These are phyloP conservation scores for Lepidium aucheri DNA, from an alignment of 345 rosid species.

Conservation along the genomic window DNA sequence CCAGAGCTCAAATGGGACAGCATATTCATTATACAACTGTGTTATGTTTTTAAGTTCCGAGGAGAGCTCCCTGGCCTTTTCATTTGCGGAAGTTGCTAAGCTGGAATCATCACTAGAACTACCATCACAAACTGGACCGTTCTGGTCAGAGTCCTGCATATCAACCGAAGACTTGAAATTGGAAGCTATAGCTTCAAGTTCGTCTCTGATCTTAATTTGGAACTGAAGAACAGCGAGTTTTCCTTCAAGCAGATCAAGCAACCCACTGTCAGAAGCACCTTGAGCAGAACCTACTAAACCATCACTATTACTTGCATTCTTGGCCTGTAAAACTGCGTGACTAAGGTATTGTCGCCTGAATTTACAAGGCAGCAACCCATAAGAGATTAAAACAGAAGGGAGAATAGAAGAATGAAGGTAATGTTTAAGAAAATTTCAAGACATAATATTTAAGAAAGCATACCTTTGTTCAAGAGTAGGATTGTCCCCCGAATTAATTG, in stretches of 20 bases:
- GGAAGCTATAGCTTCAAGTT: slow-evolving; percentile 67
- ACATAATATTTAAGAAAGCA: not conserved
- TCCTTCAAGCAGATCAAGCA: slow-evolving; percentile 94
- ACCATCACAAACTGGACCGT: slow-evolving; percentile 39
- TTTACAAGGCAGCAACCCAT: slow-evolving; percentile 20
- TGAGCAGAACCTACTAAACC: slow-evolving; percentile 44
- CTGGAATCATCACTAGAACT: slow-evolving; percentile 32
- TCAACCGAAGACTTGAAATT: slow-evolving; percentile 41
- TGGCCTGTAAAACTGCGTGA: slow-evolving; percentile 93
- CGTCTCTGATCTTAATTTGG: slow-evolving; percentile 83
- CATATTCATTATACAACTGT: slow-evolving; percentile 89
- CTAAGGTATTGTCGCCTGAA: slow-evolving; percentile 80
- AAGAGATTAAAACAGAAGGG: slow-evolving; percentile 14
- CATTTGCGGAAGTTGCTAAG: slow-evolving; percentile 49
- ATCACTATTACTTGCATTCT: slow-evolving; percentile 67
- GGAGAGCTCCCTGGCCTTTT: slow-evolving; percentile 84
- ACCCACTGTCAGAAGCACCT: slow-evolving; percentile 57
- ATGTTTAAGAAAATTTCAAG: not conserved
- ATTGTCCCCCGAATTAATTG: slow-evolving; percentile 46
- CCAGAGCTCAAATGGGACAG: slow-evolving; percentile 97
- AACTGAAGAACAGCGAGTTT: slow-evolving; percentile 85
- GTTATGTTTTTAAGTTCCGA: slow-evolving; percentile 89
- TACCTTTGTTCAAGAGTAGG: slow-evolving; percentile 87
- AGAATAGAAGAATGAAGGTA: slow-evolving; percentile 1
- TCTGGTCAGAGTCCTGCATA: slow-evolving; percentile 45